Evolutionary conservation across 169 alveolate genomes (phyloP).

Genomic region (Cryptosporidium baileyi): DNA sequence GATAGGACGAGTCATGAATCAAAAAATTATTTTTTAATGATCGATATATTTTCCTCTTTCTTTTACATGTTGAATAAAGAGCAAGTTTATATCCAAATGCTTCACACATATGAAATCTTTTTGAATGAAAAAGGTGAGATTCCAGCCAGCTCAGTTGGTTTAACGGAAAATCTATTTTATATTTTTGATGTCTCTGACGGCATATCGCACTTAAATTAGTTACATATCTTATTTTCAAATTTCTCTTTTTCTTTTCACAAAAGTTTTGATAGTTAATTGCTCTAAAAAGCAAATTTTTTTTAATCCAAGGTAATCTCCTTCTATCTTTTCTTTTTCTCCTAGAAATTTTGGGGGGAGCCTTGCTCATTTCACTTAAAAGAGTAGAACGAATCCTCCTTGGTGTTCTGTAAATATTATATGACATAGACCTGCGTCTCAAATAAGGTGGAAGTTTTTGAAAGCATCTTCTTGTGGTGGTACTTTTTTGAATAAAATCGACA

Average conservation of each 20-base stretch:
- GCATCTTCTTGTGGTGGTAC: constrained; percentile 45
- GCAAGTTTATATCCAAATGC: constrained; percentile 61
- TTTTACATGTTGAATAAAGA: constrained; percentile 14
- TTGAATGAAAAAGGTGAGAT: constrained; percentile 52
- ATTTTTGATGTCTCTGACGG: background rate
- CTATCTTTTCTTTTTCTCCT: constrained; percentile 3
- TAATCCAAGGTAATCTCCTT: background rate
- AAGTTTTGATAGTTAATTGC: constrained; percentile 28
- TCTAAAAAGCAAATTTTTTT: background rate
- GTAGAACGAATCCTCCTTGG: constrained; percentile 24
- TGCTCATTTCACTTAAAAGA: constrained; percentile 12
- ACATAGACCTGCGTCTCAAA: constrained; percentile 61
- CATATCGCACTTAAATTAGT: background rate
- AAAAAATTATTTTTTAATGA: constrained; percentile 15
- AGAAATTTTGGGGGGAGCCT: constrained; percentile 50
- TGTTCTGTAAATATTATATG: constrained; percentile 53
- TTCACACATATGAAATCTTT: constrained; percentile 64
- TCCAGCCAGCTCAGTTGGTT: constrained; percentile 55
- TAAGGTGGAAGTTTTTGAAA: constrained; percentile 57
- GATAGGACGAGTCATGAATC: constrained; percentile 55
- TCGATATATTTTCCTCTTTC: constrained; percentile 43
- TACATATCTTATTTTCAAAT: background rate
- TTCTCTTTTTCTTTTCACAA: background rate
- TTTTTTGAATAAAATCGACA: constrained; percentile 3
- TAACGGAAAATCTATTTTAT: background rate